phyloP scores from a whole-genome alignment of 140 eudicot species.

The Cichorium intybus region DNA sequence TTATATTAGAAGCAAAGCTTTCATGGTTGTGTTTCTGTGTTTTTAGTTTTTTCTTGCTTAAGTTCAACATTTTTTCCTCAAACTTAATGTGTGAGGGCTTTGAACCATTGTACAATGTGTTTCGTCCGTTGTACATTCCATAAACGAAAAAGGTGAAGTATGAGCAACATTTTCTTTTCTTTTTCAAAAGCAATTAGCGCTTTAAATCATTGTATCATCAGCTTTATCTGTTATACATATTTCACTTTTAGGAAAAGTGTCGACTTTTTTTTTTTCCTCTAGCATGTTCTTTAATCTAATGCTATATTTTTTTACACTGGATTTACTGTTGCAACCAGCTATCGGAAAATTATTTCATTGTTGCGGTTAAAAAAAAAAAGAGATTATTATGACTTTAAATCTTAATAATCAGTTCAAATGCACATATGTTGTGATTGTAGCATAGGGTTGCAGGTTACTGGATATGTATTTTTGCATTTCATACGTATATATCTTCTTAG shows the following conservation, averaged over 20 bases:
- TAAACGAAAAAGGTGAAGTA: neutral
- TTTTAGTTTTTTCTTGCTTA: neutral
- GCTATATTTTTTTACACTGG: neutral
- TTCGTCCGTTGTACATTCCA: neutral
- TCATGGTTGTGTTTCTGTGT: neutral
- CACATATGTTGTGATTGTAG: neutral
- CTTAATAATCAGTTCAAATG: neutral
- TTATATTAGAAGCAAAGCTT: neutral
- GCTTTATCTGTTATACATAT: slow-evolving; percentile 30
- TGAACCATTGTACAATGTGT: neutral
- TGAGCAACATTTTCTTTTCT: neutral
- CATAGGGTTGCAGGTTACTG: neutral
- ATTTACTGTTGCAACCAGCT: neutral
- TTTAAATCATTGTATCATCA: slow-evolving; percentile 22
- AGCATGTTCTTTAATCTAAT: slow-evolving; percentile 4
- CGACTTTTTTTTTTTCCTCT: slow-evolving; percentile 3
- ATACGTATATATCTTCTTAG: too few relatives aligned
- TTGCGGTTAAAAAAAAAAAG: too few relatives aligned
- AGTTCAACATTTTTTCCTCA: neutral
- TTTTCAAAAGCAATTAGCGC: slow-evolving; percentile 12
- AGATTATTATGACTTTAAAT: neutral
- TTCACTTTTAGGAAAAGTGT: slow-evolving; percentile 11
- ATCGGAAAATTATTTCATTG: too few relatives aligned
- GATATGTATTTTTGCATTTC: neutral
- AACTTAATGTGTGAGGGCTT: neutral